phyloP scores from a whole-genome alignment of 768 basidiomycete species.

The Daedalea quercina region DNA sequence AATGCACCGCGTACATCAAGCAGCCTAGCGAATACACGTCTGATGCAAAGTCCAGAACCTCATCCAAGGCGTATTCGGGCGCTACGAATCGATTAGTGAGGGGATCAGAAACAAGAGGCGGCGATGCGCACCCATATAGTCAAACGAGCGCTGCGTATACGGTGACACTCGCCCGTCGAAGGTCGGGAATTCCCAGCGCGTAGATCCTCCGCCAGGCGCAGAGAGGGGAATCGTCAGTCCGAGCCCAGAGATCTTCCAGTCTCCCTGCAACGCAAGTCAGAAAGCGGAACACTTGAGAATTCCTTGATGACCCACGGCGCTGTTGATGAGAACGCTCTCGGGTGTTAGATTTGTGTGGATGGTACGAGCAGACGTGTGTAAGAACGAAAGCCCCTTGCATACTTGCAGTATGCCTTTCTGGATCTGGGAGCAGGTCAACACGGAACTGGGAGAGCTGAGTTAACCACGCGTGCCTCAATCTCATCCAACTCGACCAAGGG shows the following conservation, averaged over 20 bases:
- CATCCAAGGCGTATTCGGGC: conserved; percentile 92
- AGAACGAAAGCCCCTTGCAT: conserved; percentile 82
- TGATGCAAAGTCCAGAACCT: conserved; percentile 76
- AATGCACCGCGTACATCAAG: conserved; percentile 86
- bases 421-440: conserved; percentile 43
- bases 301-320: conserved; percentile 48
- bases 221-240: conserved; percentile 79
- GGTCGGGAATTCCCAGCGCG: conserved; percentile 87
- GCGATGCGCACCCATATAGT: conserved; percentile 73
- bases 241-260: conserved; percentile 95
- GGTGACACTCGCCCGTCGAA: conserved; percentile 75
- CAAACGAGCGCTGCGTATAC: conserved; percentile 86
- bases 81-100: conserved; percentile 38
- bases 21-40: conserved; percentile 94
- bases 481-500: conserved; percentile 85
- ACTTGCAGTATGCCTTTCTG: conserved; percentile 95
- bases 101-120: no score
- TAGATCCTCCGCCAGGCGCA: conserved; percentile 59
- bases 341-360: conserved; percentile 89
- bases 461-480: conserved; percentile 62
- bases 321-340: conserved; percentile 86
- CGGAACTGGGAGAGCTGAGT: not conserved
- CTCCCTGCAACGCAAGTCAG: conserved; percentile 52
- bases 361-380: conserved; percentile 86
- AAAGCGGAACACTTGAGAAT: not conserved